Conservation (phyloP, 2,329 filamentous ascomycete genomes). For the Furcasterigmium sp. region DNA sequence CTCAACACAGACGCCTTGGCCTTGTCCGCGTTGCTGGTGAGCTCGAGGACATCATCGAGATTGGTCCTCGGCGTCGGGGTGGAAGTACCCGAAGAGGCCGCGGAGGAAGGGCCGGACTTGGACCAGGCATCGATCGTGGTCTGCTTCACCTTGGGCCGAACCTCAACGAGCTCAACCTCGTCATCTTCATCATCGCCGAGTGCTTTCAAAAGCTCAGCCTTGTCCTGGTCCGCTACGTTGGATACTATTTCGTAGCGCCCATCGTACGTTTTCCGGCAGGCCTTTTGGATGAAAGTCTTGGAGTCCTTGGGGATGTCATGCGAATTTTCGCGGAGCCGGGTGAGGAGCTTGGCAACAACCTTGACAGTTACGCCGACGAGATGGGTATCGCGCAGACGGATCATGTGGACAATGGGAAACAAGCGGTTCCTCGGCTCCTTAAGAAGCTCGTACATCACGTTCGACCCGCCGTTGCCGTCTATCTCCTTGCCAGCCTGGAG, state of each 20-base stretch:
- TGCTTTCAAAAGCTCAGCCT: constrained; percentile 70
- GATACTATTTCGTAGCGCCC: constrained; percentile 61
- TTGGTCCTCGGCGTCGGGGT: constrained; percentile 23
- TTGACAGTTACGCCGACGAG: constrained; percentile 77
- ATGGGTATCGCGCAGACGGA: constrained; percentile 83
- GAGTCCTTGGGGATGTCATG: constrained; percentile 63
- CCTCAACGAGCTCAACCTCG: constrained; percentile 41
- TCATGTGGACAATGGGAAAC: constrained; percentile 77
- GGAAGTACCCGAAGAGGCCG: constrained; percentile 17
- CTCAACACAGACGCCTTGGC: constrained; percentile 35
- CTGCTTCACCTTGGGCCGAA: constrained; percentile 43
- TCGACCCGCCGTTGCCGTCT: constrained; percentile 20
- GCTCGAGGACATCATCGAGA: constrained; percentile 40
- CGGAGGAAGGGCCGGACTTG: constrained; percentile 34
- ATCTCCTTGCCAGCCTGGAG: constrained; percentile 19
- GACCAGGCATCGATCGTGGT: constrained; percentile 59
- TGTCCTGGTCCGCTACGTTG: constrained; percentile 76
- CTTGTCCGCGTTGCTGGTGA: constrained; percentile 42
- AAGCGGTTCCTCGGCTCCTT: constrained; percentile 57
- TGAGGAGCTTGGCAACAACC: constrained; percentile 78
- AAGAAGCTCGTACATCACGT: constrained; percentile 45
- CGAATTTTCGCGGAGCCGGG: constrained; percentile 70
- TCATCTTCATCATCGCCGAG: constrained; percentile 55
- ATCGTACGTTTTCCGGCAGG: constrained; percentile 55
- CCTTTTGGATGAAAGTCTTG: constrained; percentile 58